phyloP scores from a whole-genome alignment of 805 yeast species.

The Kazachstania taianensis region DNA sequence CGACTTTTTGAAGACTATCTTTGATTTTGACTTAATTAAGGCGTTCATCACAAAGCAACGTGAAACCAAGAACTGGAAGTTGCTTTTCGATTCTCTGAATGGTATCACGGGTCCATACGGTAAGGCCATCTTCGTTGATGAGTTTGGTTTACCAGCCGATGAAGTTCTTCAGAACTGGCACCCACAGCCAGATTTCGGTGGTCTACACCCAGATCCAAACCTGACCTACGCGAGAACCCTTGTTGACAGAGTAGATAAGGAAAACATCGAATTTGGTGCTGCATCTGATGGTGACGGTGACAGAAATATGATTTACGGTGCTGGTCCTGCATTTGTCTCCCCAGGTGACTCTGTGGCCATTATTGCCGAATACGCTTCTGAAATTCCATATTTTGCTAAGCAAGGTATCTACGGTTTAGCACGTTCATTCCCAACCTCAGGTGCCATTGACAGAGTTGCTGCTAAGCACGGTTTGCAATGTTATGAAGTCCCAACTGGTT shows the following conservation, averaged over 20 bases:
- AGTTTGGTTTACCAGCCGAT: slow-evolving; percentile 60
- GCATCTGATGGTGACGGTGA: slow-evolving; percentile 99
- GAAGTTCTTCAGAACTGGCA: slow-evolving; percentile 64
- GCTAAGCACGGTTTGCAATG: slow-evolving; percentile 57
- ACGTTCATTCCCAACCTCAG: slow-evolving; percentile 94
- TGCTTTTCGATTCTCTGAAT: slow-evolving; percentile 81
- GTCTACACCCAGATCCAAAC: slow-evolving; percentile 96
- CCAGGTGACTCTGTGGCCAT: slow-evolving; percentile 98
- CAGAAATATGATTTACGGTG: slow-evolving; percentile 96
- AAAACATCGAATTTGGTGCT: slow-evolving; percentile 85
- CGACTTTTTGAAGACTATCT: slow-evolving; percentile 67
- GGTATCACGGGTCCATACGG: slow-evolving; percentile 99
- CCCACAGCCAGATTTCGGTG: slow-evolving; percentile 91
- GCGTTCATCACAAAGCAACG: slow-evolving; percentile 47
- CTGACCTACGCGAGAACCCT: slow-evolving; percentile 85
- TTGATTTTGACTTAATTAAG: slow-evolving; percentile 77
- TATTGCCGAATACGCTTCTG: slow-evolving; percentile 84
- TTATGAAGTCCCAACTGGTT: slow-evolving; percentile 97
- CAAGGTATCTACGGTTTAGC: slow-evolving; percentile 89
- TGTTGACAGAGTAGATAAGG: slow-evolving; percentile 76
- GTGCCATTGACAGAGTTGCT: slow-evolving; percentile 89
- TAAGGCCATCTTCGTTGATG: slow-evolving; percentile 68
- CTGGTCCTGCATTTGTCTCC: slow-evolving; percentile 76
- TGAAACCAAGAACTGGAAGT: slow-evolving; percentile 47
- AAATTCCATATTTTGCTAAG: slow-evolving; percentile 83